Base-by-base conservation (phyloP, 208 protist species). In the Acanthamoeba culbertsoni region DNA sequence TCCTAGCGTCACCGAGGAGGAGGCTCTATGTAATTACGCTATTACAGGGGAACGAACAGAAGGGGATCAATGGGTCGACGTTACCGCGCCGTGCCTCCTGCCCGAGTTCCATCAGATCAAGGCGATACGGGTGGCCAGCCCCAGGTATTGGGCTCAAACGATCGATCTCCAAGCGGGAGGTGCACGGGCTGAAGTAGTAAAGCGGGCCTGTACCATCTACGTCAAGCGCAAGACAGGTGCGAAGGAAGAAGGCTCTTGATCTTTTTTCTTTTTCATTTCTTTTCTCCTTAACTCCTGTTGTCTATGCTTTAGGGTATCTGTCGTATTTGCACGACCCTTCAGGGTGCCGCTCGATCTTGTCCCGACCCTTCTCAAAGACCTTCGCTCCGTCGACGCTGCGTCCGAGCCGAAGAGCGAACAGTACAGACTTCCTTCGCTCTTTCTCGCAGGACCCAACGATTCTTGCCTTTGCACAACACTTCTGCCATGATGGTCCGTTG, bases 361-460 rank as follows among this genome's bases (percentile, higher is more conserved):
- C 62, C 20, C 84, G 53, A 35, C 45, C 42, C 37, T 82, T 51
- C 71, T 40, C 37, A 23, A 45, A 53, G 26, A 82, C 37, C 2
- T 53, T 55, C 23, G 42, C 42, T 23, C 40, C 71, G 43, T 42
- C 71, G n/a, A 4, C 71, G 37, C 35, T 71, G 12, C 28, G 86
- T 42, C 23, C 86, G 12, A 37, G 57, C 33, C 23, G 92, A 37
- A 71, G 20, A 55, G 31, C 94, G 84, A 51, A 43, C n/a, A 26
- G 75, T 40, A 62, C 86, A 8, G 37, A 43, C 59, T 62, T 95
- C 43, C 33, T 95, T 31, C 68, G 71, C 45, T 59, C 86, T 12
- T 95, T 94, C 92, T 94, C 93, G 53, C 84, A 91, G 14, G 94
- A 95, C 65, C 73, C 84, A 37, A 65, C 57, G 43, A 51, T 95